A percentile compares a stretch with the other conserved stretches of the same genome.
phyloP scores from a whole-genome alignment of 1,284 basidiomycete species.

The Malassezia vespertilionis region DNA sequence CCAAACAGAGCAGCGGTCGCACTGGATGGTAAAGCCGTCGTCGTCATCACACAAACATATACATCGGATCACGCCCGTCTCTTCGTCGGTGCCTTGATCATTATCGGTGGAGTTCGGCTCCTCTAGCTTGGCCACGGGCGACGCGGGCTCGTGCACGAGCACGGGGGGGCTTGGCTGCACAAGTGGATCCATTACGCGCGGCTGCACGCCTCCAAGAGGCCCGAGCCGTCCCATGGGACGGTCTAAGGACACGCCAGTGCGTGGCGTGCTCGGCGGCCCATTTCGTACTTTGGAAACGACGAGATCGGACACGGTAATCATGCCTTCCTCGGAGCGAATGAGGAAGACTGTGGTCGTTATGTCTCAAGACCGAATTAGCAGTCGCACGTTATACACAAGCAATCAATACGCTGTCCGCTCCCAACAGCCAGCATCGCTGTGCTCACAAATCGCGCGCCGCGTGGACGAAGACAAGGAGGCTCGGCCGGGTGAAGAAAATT shows the following conservation, averaged over 20 bases:
- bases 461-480: neutral
- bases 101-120: neutral
- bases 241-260: too few species aligned
- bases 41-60: constrained; percentile 63
- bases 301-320: neutral
- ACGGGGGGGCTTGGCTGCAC: neutral
- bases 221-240: too few species aligned
- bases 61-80: constrained; percentile 50
- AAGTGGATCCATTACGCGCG: too few species aligned
- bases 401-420: too few species aligned
- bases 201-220: too few species aligned
- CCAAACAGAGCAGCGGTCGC: constrained; percentile 78
- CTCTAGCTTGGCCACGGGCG: neutral
- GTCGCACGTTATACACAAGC: neutral
- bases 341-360: neutral
- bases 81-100: constrained; percentile 34
- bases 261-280: neutral
- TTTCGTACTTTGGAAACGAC: neutral
- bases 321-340: neutral
- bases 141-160: neutral
- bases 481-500: constrained; percentile 4
- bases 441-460: constrained; percentile 1
- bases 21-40: constrained; percentile 84
- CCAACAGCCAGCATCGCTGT: too few species aligned
- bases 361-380: neutral